These are phyloP conservation scores for Corinectria fuckeliana DNA, from an alignment of 2,329 filamentous ascomycete species.

Conservation along the genomic window DNA sequence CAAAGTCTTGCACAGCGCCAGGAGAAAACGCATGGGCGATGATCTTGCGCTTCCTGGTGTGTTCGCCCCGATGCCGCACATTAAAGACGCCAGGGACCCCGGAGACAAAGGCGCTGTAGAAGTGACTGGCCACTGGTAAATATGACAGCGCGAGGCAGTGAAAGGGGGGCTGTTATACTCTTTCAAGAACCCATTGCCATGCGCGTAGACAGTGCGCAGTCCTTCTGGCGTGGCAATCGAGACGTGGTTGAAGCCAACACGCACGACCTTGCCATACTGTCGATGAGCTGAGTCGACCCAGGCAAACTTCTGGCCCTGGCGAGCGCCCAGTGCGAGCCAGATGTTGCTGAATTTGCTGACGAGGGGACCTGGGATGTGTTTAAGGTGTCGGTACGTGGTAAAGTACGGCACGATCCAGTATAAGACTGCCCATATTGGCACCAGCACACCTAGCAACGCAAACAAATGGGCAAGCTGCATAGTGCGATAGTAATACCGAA, in stretches of 20 bases:
- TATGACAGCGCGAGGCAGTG: not conserved
- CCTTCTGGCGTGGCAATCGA: conserved; percentile 19
- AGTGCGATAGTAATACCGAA: not conserved
- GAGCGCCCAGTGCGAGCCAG: conserved; percentile 12
- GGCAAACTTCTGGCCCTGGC: conserved; percentile 12
- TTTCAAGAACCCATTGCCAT: conserved; percentile 24
- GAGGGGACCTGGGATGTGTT: conserved; percentile 16
- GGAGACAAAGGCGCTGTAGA: conserved; percentile 21
- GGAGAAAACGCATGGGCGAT: conserved; percentile 17
- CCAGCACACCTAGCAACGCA: not conserved
- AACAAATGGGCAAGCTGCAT: conserved; percentile 4
- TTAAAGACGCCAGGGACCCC: conserved; percentile 20
- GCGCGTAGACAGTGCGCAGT: conserved; percentile 17
- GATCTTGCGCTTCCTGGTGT: conserved; percentile 19
- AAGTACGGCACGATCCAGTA: conserved; percentile 24
- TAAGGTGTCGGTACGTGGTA: conserved; percentile 18
- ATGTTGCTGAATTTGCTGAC: conserved; percentile 17
- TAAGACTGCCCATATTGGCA: conserved; percentile 6
- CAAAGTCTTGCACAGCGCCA: conserved; percentile 13
- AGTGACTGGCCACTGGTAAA: conserved; percentile 1
- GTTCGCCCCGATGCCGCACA: conserved; percentile 11
- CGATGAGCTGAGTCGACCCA: conserved; percentile 18
- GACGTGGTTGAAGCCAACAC: conserved; percentile 22
- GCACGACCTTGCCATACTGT: conserved; percentile 15
- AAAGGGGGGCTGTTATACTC: conserved; percentile 8